Evolutionary conservation across 495 filamentous ascomycete genomes (phyloP), one percentile per base, ranked within the genome.

Genomic region (Aspergillus incahuasiensis): DNA sequence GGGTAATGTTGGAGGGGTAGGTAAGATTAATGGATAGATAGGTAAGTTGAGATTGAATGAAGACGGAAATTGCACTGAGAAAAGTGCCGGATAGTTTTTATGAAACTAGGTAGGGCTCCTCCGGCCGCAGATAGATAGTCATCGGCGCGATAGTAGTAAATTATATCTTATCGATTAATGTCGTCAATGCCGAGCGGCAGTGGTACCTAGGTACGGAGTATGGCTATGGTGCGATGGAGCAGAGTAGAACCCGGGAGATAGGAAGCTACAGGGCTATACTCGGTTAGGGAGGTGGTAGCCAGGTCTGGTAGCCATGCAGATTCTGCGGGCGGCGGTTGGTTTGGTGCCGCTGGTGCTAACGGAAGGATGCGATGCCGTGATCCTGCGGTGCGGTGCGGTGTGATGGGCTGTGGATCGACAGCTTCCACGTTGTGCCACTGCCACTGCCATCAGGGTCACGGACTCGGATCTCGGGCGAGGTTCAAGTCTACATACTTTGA

Each of bases 351-450:
- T 11, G 32, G 32, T 35, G 32, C 32, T 35, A 35, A 35, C 32
- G 32, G 46, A 48, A 49, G 46, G 46, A 49, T 49, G 16, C 46
- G 30, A 38, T 49, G 34, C 34, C 46, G 46, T 49, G 46, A 49
- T 49, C 30, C 46, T 49, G 34, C 46, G 46, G 46, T 49, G 46
- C 38, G 30, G n/a, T 49, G 34, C 46, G 46, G 46, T 49, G 46
- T 49, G 30, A 6, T 34, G 3, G 12, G 12, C 4, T 9, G 32
- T 28, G 25, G 34, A 35, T 35, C 34, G 34, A 12, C 34, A 35
- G 18, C 5, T 16, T 5, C 42, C 22, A 21, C 42, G 40, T 42
- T 35, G 32, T 11, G 13, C 13, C 5, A n/a, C n/a, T n/a, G n/a
- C 28, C 38, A 43, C 2, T 19, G 6, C 40, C 42, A 4, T 28